These are phyloP conservation scores for Penicillium sp. DNA, from an alignment of 2,329 filamentous ascomycete genomes.

Conservation along the genomic window DNA sequence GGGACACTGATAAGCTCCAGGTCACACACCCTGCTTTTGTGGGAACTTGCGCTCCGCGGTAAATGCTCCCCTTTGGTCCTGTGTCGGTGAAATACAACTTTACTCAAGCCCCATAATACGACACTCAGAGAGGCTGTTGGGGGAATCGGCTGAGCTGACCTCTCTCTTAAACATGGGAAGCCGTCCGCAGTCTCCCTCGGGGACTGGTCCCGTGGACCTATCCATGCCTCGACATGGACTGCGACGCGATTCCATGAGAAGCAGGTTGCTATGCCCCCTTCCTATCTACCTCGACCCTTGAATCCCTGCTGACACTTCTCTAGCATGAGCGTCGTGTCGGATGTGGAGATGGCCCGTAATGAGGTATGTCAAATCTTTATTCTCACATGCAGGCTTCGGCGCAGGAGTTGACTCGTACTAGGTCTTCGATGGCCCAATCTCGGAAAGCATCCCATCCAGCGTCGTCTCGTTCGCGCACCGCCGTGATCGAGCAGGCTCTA, in stretches of 20 bases:
- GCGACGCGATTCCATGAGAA: constrained; percentile 41
- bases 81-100: constrained; percentile 1
- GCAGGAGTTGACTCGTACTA: constrained; percentile 25
- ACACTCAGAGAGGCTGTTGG: neutral
- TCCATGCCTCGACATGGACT: constrained; percentile 23
- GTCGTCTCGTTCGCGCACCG: constrained; percentile 89
- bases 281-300: neutral
- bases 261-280: constrained; percentile 32
- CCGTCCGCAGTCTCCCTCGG: constrained; percentile 27
- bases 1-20: constrained; percentile 12
- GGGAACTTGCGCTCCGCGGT: neutral
- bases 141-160: neutral
- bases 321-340: constrained; percentile 76
- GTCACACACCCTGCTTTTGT: constrained; percentile 5
- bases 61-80: neutral
- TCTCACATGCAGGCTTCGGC: neutral
- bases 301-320: constrained; percentile 18
- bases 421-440: constrained; percentile 88
- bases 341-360: constrained; percentile 98
- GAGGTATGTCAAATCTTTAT: constrained; percentile 59
- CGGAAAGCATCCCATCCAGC: constrained; percentile 93
- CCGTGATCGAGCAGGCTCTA: constrained; percentile 76
- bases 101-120: neutral
- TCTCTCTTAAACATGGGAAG: constrained; percentile 31
- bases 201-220: constrained; percentile 23